These are phyloP conservation scores for Pseudisothecium myosuroides DNA, from an alignment of 225 moss, liverwort and hornwort species.

Conservation along the genomic window DNA sequence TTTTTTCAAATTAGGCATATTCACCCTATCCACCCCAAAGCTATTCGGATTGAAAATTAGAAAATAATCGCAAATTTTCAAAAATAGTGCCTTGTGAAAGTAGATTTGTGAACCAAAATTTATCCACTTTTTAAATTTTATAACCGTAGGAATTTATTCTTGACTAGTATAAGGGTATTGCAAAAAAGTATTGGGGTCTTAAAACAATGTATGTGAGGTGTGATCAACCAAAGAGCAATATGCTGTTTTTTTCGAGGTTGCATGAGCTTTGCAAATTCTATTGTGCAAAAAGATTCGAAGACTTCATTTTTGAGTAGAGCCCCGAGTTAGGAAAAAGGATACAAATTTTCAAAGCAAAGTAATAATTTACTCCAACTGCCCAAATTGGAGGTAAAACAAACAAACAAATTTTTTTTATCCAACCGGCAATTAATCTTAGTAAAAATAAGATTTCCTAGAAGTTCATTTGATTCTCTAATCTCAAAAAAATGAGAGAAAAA, in stretches of 20 bases:
- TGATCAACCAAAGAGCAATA: accelerated
- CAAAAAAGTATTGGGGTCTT: not conserved
- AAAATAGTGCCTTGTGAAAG: not conserved
- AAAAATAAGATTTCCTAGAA: not conserved
- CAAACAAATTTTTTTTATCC: not conserved
- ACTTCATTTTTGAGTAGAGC: not conserved
- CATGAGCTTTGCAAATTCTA: not conserved
- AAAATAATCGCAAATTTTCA: not conserved
- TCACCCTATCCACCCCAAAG: accelerated
- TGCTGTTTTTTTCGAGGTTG: not conserved
- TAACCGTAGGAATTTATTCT: accelerated
- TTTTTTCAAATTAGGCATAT: not conserved
- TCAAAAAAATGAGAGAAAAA: not conserved
- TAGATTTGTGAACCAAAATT: not conserved
- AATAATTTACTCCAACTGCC: accelerated
- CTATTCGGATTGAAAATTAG: accelerated
- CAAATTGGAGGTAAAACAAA: not conserved
- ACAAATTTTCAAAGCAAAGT: not conserved
- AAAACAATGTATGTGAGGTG: not conserved
- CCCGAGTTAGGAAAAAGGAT: not conserved
- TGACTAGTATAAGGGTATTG: accelerated
- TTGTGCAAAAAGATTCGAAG: not conserved
- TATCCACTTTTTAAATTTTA: not conserved
- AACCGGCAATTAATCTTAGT: not conserved
- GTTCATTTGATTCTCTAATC: not conserved